Conservation (phyloP, 805 yeast genomes). For the Barnettozyma sucrosica region DNA sequence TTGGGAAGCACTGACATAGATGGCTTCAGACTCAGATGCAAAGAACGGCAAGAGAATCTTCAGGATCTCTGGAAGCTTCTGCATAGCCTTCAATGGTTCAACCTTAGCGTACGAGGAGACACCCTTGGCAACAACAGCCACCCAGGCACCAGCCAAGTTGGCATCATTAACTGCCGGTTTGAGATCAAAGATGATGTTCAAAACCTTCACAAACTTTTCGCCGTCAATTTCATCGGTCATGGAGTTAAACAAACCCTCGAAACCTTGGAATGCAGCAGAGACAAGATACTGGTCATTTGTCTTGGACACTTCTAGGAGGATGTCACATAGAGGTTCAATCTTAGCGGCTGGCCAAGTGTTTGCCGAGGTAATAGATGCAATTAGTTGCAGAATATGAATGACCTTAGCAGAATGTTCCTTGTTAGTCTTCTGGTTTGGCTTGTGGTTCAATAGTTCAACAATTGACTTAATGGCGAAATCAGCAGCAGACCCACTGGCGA, state of each 20-base stretch:
- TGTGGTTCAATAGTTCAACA: slow-evolving; percentile 35
- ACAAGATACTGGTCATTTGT: slow-evolving; percentile 81
- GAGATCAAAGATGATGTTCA: slow-evolving; percentile 69
- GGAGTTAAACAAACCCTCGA: slow-evolving; percentile 71
- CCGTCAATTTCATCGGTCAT: slow-evolving; percentile 55
- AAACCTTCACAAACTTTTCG: slow-evolving; percentile 56
- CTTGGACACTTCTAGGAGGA: slow-evolving; percentile 67
- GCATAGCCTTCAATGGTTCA: slow-evolving; percentile 46
- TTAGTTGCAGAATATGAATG: slow-evolving; percentile 73
- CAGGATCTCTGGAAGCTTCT: slow-evolving; percentile 51
- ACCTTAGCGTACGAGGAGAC: slow-evolving; percentile 47
- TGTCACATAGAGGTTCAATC: slow-evolving; percentile 69
- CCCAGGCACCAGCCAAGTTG: slow-evolving; percentile 90
- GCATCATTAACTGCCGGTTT: slow-evolving; percentile 79
- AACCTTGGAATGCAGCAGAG: slow-evolving; percentile 76
- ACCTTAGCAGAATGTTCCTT: slow-evolving; percentile 51
- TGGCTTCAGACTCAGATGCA: slow-evolving; percentile 55
- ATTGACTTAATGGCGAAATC: slow-evolving; percentile 59
- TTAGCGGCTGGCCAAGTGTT: slow-evolving; percentile 77
- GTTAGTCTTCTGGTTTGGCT: slow-evolving; percentile 31
- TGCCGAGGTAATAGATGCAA: slow-evolving; percentile 63
- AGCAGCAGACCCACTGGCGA: slow-evolving; percentile 66
- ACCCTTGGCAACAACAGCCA: slow-evolving; percentile 89
- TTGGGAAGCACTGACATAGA: slow-evolving; percentile 75
- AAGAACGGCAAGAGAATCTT: slow-evolving; percentile 58